These are phyloP conservation scores for Vanilla planifolia DNA, from an alignment of 106 monocot genomes.

Conservation along the genomic window DNA sequence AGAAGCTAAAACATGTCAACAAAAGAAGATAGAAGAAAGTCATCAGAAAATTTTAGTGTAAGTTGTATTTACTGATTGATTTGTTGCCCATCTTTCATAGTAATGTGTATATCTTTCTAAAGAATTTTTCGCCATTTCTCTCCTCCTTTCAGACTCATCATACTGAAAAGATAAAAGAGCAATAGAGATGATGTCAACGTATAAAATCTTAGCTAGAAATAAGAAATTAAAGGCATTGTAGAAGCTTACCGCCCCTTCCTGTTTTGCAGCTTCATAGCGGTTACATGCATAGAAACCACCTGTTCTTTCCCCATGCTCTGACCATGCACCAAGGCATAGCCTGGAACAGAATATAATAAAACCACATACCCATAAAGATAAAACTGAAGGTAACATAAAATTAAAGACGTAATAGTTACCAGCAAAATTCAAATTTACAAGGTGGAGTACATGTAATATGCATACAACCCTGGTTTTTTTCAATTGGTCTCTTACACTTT, in stretches of 20 bases:
- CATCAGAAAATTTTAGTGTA: background rate
- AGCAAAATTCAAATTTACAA: conserved; percentile 92
- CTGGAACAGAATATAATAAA: conserved; percentile 19
- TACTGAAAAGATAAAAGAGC: conserved; percentile 38
- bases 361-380: background rate
- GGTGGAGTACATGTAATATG: conserved; percentile 89
- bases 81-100: conserved; percentile 85
- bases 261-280: conserved; percentile 82
- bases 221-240: background rate
- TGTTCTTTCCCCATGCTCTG: conserved; percentile 84
- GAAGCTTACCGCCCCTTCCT: conserved; percentile 66
- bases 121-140: conserved; percentile 87
- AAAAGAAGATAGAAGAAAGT: background rate
- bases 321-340: conserved; percentile 87
- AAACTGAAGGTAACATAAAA: background rate
- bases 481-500: conserved; percentile 81
- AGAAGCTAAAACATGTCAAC: too few relatives aligned
- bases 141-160: conserved; percentile 83
- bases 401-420: conserved; percentile 29
- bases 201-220: background rate
- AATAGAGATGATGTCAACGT: conserved; percentile 5
- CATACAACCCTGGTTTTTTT: conserved; percentile 93
- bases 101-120: conserved; percentile 89
- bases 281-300: conserved; percentile 90
- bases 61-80: conserved; percentile 58